Percentiles rank a stretch among this genome's conserved stretches.
Evolutionary conservation across 345 rosid species (phyloP).

Genomic region (Erodium maritimum): DNA sequence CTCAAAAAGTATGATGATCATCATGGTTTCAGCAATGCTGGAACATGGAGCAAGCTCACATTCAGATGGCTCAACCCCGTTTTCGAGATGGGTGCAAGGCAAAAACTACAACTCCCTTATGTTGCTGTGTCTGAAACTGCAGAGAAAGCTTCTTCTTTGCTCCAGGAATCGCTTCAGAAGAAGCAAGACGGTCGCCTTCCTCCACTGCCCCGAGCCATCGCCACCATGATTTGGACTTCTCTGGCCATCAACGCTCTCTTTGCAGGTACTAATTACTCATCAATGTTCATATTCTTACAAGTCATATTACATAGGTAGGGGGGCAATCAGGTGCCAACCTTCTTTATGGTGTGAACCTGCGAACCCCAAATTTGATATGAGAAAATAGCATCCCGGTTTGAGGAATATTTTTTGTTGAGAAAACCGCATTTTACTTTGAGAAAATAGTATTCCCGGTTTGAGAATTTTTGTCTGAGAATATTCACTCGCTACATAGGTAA

Average conservation of each 20-base stretch:
- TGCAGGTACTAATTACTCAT: no score
- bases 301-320: no score
- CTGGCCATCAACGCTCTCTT: conserved; percentile 31
- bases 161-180: conserved; percentile 30
- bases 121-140: conserved; percentile 42
- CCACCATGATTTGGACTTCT: conserved; percentile 23
- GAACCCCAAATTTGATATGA: no score
- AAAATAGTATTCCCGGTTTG: no score
- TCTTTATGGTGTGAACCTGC: no score
- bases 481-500: no score
- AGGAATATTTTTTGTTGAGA: no score
- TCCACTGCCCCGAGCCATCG: conserved; percentile 20
- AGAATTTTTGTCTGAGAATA: neutral
- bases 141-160: conserved; percentile 25
- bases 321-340: no score
- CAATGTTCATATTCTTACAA: neutral
- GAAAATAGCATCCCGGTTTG: no score
- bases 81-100: conserved; percentile 19
- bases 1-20: conserved; percentile 11
- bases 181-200: no score
- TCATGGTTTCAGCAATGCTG: conserved; percentile 17
- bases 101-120: conserved; percentile 28
- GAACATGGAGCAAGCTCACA: conserved; percentile 26
- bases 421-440: no score
- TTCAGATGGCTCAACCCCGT: conserved; percentile 42